A percentile compares a stretch with the other conserved stretches of the same genome.
Evolutionary conservation across 2,329 filamentous ascomycete genomes (phyloP).

Genomic region (Malbranchea zuffiana): DNA sequence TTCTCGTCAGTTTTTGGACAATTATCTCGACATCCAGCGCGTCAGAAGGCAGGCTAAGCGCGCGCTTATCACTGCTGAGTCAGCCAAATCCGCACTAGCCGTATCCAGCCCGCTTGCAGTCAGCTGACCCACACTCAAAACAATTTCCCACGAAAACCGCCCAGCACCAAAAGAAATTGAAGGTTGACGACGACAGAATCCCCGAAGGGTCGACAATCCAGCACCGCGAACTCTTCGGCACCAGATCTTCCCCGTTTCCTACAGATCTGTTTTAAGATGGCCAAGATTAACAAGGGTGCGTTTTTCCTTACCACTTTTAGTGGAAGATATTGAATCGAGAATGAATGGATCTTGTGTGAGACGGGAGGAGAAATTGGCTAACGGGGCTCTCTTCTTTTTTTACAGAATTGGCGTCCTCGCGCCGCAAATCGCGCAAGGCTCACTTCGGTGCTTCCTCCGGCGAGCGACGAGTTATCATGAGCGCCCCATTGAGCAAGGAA

Average conservation of each 20-base stretch:
- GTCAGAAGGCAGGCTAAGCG: no score
- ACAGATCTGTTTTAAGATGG: slow-evolving; percentile 24
- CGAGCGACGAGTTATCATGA: slow-evolving; percentile 93
- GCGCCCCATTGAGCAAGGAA: slow-evolving; percentile 90
- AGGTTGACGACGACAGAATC: slow-evolving; percentile 10
- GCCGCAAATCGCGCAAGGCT: slow-evolving; percentile 97
- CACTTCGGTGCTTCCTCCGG: slow-evolving; percentile 94
- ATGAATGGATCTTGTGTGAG: slow-evolving; percentile 8
- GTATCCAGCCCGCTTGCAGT: slow-evolving; percentile 5
- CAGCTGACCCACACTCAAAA: slow-evolving; percentile 17
- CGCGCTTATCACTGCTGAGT: slow-evolving; percentile 10
- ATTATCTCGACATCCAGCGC: no score
- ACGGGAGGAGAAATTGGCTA: slow-evolving; percentile 2
- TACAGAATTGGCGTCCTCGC: slow-evolving; percentile 53
- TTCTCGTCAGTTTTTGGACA: no score
- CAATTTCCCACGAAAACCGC: slow-evolving; percentile 9
- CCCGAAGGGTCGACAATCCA: slow-evolving; percentile 9
- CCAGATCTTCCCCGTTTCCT: slow-evolving; percentile 11
- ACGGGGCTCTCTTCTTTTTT: slow-evolving; percentile 2
- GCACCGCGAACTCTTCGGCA: slow-evolving; percentile 10
- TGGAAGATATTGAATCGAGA: slow-evolving; percentile 3
- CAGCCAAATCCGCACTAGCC: slow-evolving; percentile 14
- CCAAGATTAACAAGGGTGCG: slow-evolving; percentile 24
- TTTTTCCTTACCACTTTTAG: slow-evolving; percentile 8
- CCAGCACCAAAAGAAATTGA: slow-evolving; percentile 8